A percentile compares a stretch with the other conserved stretches of the same genome.
phyloP scores from a whole-genome alignment of 1,284 basidiomycete genomes.

The Sanguinoderma infundibulare region DNA sequence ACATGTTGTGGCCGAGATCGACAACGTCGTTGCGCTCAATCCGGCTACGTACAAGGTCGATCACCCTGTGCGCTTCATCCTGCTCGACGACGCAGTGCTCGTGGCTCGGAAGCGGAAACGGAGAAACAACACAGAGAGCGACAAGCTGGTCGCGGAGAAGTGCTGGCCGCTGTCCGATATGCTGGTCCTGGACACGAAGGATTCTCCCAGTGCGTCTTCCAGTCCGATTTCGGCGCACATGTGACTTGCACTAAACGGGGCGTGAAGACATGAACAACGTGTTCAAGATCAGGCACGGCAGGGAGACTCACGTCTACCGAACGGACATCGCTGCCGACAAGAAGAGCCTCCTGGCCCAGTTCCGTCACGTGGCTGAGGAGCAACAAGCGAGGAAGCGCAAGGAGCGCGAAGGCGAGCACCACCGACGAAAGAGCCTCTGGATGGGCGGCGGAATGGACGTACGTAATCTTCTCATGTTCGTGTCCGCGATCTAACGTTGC shows the following conservation, averaged over 20 bases:
- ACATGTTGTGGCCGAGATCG: constrained; percentile 89
- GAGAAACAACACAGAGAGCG: constrained; percentile 48
- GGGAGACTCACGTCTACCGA: constrained; percentile 93
- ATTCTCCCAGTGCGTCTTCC: constrained; percentile 78
- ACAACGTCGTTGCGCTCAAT: constrained; percentile 86
- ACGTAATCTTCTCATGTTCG: constrained; percentile 32
- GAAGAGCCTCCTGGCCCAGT: constrained; percentile 82
- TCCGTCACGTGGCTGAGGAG: constrained; percentile 93
- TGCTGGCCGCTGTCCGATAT: constrained; percentile 95
- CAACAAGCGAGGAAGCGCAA: constrained; percentile 86
- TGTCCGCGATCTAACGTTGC: neutral
- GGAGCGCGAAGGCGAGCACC: constrained; percentile 91
- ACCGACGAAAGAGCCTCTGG: constrained; percentile 85
- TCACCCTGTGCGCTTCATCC: constrained; percentile 86
- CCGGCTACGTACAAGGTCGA: constrained; percentile 95
- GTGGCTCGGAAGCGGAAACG: constrained; percentile 73
- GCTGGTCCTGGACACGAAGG: constrained; percentile 94
- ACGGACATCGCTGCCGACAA: constrained; percentile 86
- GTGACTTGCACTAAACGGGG: neutral
- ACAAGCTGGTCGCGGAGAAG: constrained; percentile 87
- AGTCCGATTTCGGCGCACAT: neutral
- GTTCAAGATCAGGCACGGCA: constrained; percentile 92
- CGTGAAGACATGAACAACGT: constrained; percentile 87
- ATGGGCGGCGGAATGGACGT: constrained; percentile 52
- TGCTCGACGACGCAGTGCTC: constrained; percentile 91